These are phyloP conservation scores for Fraxinus greggii DNA, from an alignment of 305 asterid species.

Conservation along the genomic window DNA sequence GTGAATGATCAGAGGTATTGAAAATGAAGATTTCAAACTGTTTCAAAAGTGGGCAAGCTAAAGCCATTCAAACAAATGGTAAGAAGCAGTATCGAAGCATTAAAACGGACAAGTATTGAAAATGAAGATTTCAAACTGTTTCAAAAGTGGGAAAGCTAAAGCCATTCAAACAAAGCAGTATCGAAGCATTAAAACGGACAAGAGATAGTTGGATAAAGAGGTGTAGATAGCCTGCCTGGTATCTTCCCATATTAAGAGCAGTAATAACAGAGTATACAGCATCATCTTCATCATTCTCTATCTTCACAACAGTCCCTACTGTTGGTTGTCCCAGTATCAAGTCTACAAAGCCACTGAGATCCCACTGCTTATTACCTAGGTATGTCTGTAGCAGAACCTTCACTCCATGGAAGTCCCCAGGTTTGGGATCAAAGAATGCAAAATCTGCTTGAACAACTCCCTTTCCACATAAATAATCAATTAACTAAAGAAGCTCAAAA, in stretches of 20 bases:
- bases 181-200: neutral
- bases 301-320: conserved; percentile 82
- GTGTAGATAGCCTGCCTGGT: conserved; percentile 50
- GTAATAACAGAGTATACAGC: conserved; percentile 64
- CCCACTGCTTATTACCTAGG: conserved; percentile 78
- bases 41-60: conserved; percentile 3
- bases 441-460: conserved; percentile 87
- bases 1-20: neutral
- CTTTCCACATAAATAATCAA: conserved; percentile 34
- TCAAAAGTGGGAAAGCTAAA: conserved; percentile 1
- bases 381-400: conserved; percentile 72
- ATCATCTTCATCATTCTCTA: conserved; percentile 82
- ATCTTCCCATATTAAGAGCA: conserved; percentile 77
- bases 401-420: conserved; percentile 82
- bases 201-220: conserved; percentile 11
- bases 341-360: conserved; percentile 83
- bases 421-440: conserved; percentile 86
- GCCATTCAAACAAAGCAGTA: neutral
- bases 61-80: neutral
- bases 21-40: conserved; percentile 6
- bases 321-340: conserved; percentile 79
- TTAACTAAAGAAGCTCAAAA: neutral
- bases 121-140: conserved; percentile 6
- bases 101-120: too few relatives aligned
- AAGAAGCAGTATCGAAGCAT: neutral